Conservation (phyloP, 176 grass and related monocot species). For the Cenchrus purpureus region DNA sequence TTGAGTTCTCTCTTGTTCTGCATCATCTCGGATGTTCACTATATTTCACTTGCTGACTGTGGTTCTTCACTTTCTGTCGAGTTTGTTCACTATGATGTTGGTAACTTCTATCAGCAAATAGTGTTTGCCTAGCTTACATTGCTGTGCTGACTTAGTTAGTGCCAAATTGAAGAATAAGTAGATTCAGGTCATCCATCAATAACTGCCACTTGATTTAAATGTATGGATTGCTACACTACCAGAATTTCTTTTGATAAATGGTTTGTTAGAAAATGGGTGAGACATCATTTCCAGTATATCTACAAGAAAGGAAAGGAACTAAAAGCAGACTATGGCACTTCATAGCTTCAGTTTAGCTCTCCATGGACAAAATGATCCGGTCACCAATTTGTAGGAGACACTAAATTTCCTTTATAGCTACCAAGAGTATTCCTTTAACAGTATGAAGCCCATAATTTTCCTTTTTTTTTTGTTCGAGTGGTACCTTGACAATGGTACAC, state of each 20-base stretch:
- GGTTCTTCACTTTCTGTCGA: neutral
- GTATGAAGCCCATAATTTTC: neutral
- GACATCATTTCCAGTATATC: slow-evolving; percentile 5
- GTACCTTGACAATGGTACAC: neutral
- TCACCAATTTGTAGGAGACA: neutral
- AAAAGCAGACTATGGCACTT: neutral
- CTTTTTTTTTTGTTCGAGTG: neutral
- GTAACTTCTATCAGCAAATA: neutral
- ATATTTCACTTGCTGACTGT: neutral
- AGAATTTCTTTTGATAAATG: neutral
- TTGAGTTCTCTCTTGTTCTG: neutral
- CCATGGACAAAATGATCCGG: neutral
- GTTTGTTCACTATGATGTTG: neutral
- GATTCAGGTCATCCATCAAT: neutral
- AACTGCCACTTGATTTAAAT: slow-evolving; percentile 21
- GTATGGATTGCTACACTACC: neutral
- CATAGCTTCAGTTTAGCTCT: slow-evolving; percentile 12
- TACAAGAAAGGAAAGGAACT: neutral
- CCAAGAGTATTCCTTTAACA: neutral
- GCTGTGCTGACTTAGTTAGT: slow-evolving; percentile 1
- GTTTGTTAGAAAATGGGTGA: slow-evolving; percentile 1
- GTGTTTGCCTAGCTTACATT: neutral
- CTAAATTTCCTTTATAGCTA: neutral
- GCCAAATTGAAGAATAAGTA: slow-evolving; percentile 3
- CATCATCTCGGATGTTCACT: neutral